Evolutionary conservation across 768 basidiomycete genomes (phyloP).

Genomic region (Trametes elegans): DNA sequence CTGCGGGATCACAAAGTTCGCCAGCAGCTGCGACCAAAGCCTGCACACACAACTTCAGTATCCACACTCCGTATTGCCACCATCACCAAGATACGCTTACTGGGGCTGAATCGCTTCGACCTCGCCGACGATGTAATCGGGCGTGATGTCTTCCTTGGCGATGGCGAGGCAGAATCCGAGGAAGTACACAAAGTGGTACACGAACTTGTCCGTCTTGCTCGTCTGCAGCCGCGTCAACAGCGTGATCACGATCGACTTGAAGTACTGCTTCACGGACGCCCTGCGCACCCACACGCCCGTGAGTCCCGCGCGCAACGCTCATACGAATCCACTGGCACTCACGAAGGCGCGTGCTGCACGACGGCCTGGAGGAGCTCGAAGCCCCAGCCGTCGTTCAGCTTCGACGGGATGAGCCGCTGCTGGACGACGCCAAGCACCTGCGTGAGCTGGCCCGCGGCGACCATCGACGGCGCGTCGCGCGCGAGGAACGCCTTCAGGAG

Average conservation of each 20-base stretch:
- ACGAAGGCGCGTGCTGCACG: constrained; percentile 73
- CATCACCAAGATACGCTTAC: constrained; percentile 42
- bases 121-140: constrained; percentile 75
- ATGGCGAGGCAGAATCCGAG: constrained; percentile 74
- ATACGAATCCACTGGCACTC: constrained; percentile 30
- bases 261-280: constrained; percentile 62
- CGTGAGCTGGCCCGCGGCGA: constrained; percentile 66
- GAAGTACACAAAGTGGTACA: constrained; percentile 79
- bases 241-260: constrained; percentile 72
- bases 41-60: constrained; percentile 31
- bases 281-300: constrained; percentile 38
- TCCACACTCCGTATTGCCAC: neutral
- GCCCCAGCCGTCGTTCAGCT: constrained; percentile 86
- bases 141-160: constrained; percentile 66
- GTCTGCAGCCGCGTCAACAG: constrained; percentile 84
- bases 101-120: constrained; percentile 83
- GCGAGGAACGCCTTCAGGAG: constrained; percentile 81
- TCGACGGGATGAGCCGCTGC: constrained; percentile 85
- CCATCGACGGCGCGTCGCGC: constrained; percentile 67
- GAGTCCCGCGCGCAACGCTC: neutral
- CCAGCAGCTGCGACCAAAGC: constrained; percentile 78
- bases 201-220: constrained; percentile 87
- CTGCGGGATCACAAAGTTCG: constrained; percentile 77
- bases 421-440: constrained; percentile 85
- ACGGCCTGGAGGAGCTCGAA: constrained; percentile 86